Evolutionary conservation across 2,329 filamentous ascomycete genomes (phyloP).

Genomic region (Diaporthe australafricana): DNA sequence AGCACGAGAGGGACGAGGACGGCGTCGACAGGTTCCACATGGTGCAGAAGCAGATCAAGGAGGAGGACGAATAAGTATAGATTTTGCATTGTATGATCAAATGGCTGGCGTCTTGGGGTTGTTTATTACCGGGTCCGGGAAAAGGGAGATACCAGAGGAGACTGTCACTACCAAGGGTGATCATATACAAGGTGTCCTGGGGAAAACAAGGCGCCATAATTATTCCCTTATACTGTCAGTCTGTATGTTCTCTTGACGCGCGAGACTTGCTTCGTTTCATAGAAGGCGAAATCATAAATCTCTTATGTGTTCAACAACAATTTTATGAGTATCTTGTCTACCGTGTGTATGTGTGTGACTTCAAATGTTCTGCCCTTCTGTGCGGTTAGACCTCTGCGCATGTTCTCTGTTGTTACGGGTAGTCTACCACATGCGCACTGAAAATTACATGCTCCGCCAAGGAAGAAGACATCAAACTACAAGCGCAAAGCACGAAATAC

Average conservation of each 20-base stretch:
- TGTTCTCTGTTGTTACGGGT: too few relatives aligned
- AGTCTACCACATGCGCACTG: too few relatives aligned
- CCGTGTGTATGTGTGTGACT: not conserved
- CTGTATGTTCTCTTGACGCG: conserved; percentile 4
- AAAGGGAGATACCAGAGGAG: conserved; percentile 27
- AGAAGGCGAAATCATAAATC: conserved; percentile 22
- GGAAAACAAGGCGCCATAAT: conserved; percentile 12
- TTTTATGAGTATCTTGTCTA: not conserved
- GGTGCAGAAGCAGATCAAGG: conserved; percentile 34
- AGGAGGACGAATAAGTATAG: conserved; percentile 35
- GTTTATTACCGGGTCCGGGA: conserved; percentile 14
- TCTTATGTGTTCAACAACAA: not conserved
- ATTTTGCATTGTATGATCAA: conserved; percentile 23
- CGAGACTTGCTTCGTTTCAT: conserved; percentile 19
- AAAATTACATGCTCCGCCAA: too few relatives aligned
- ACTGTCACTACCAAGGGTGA: conserved; percentile 18
- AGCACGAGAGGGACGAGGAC: conserved; percentile 63
- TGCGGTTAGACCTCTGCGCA: not conserved
- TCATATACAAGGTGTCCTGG: conserved; percentile 9
- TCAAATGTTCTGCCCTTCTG: not conserved
- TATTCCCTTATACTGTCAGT: conserved; percentile 20
- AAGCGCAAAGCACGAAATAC: not conserved
- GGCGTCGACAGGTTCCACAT: conserved; percentile 31
- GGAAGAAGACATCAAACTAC: not conserved
- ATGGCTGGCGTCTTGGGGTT: conserved; percentile 13